Evolutionary conservation across 2,329 filamentous ascomycete genomes (phyloP).

Genomic region (Scedosporium minutisporum): DNA sequence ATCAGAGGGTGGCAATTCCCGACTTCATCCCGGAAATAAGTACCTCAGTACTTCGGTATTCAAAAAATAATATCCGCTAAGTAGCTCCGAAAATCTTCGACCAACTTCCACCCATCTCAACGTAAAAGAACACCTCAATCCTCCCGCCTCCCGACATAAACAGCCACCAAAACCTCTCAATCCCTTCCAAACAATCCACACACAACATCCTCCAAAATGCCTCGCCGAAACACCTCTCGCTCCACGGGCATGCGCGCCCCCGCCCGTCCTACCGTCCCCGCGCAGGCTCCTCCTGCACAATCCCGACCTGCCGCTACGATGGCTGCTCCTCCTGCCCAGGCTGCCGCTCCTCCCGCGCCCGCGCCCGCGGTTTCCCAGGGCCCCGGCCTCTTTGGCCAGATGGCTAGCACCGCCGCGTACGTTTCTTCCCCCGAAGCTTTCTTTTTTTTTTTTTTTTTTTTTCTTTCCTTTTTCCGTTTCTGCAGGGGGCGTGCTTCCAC

Average conservation of each 20-base stretch:
- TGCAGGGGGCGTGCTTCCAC: background rate
- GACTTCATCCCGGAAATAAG: too few relatives aligned
- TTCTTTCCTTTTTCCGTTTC: background rate
- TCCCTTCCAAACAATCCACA: background rate
- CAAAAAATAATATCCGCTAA: background rate
- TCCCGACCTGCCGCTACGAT: constrained; percentile 62
- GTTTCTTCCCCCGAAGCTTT: constrained; percentile 20
- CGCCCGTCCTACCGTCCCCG: constrained; percentile 55
- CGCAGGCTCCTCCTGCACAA: constrained; percentile 51
- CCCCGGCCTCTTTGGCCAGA: constrained; percentile 86
- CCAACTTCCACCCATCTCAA: constrained; percentile 1
- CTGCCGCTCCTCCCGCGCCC: constrained; percentile 37
- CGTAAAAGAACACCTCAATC: constrained; percentile 7
- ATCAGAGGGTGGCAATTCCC: too few relatives aligned
- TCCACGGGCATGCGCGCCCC: constrained; percentile 50
- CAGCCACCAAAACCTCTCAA: background rate
- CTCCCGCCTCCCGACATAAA: constrained; percentile 7
- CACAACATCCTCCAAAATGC: constrained; percentile 41
- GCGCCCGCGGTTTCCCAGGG: constrained; percentile 49
- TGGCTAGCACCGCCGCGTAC: constrained; percentile 96
- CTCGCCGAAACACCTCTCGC: constrained; percentile 53
- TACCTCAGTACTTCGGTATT: too few relatives aligned
- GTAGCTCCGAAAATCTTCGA: constrained; percentile 5
- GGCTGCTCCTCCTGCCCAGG: constrained; percentile 34
- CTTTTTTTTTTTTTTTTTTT: background rate